phyloP scores from a whole-genome alignment of 2,329 filamentous ascomycete species.

The Thielaviopsis populi region DNA sequence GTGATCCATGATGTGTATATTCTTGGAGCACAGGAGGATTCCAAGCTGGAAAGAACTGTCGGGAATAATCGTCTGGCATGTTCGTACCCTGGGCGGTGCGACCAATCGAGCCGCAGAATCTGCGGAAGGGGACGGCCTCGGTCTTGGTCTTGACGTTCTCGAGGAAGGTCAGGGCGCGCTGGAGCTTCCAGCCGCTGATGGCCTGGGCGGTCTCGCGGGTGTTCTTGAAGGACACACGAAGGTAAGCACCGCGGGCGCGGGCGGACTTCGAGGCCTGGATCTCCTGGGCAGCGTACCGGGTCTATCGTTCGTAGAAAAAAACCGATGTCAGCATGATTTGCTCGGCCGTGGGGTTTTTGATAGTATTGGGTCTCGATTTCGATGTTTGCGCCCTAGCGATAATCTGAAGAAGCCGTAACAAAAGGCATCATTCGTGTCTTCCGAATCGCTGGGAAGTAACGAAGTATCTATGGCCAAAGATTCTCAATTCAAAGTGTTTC shows the following conservation, averaged over 20 bases:
- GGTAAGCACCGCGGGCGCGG: conserved; percentile 95
- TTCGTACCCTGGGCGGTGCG: conserved; percentile 93
- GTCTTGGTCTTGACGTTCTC: conserved; percentile 95
- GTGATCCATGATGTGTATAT: background rate
- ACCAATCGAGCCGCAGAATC: conserved; percentile 91
- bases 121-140: conserved; percentile 96
- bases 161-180: conserved; percentile 90
- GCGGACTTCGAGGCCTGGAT: conserved; percentile 85
- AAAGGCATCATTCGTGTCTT: conserved; percentile 3
- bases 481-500: background rate
- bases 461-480: background rate
- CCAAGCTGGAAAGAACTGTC: background rate
- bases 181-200: conserved; percentile 97
- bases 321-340: conserved; percentile 8
- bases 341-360: background rate
- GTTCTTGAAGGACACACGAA: conserved; percentile 99
- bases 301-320: conserved; percentile 34
- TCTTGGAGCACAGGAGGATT: background rate
- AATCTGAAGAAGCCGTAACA: background rate
- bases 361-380: background rate
- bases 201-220: conserved; percentile 98
- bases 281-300: conserved; percentile 89
- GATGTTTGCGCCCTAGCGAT: conserved; percentile 7
- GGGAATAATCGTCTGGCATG: conserved; percentile 2
- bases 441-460: background rate